Conservation (phyloP, 768 basidiomycete genomes). For the Rhodotorula graminis region DNA sequence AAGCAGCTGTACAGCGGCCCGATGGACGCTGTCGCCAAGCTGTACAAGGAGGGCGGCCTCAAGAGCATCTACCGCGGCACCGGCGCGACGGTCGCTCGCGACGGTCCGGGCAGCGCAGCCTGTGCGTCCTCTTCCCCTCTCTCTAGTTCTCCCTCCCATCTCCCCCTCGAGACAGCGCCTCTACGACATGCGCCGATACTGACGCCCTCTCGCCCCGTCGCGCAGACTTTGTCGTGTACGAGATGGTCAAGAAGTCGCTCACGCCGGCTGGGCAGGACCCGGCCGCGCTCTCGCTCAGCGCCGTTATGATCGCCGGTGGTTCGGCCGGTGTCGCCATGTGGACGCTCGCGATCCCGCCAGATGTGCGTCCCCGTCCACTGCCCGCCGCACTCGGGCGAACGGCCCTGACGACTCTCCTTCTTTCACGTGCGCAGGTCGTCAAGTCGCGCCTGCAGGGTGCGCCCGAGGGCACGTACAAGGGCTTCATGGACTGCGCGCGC, state of each 20-base stretch:
- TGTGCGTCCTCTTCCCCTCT: slow-evolving; percentile 43
- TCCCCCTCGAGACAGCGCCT: too few species aligned
- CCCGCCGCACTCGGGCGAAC: background rate
- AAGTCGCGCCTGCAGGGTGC: slow-evolving; percentile 96
- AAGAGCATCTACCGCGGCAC: slow-evolving; percentile 89
- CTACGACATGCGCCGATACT: too few species aligned
- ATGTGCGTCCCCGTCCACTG: slow-evolving; percentile 54
- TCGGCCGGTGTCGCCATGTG: slow-evolving; percentile 97
- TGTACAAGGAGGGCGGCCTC: slow-evolving; percentile 90
- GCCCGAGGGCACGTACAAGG: slow-evolving; percentile 93
- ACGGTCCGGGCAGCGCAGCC: slow-evolving; percentile 95
- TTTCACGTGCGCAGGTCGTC: slow-evolving; percentile 60
- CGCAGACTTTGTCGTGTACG: slow-evolving; percentile 78
- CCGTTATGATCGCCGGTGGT: slow-evolving; percentile 86
- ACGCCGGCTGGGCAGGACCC: slow-evolving; percentile 76
- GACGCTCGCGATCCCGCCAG: slow-evolving; percentile 93
- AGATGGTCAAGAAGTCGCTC: slow-evolving; percentile 80
- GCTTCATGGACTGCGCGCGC: slow-evolving; percentile 82
- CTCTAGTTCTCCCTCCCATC: background rate
- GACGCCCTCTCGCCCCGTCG: too few species aligned
- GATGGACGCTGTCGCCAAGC: slow-evolving; percentile 76
- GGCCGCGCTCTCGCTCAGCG: slow-evolving; percentile 72
- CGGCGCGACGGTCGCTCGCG: slow-evolving; percentile 84
- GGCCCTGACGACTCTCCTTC: background rate
- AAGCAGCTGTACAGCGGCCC: slow-evolving; percentile 80